Evolutionary conservation across 306 rosid species (phyloP), one percentile per base, ranked within the genome.

Genomic region (Prunus campanulata): DNA sequence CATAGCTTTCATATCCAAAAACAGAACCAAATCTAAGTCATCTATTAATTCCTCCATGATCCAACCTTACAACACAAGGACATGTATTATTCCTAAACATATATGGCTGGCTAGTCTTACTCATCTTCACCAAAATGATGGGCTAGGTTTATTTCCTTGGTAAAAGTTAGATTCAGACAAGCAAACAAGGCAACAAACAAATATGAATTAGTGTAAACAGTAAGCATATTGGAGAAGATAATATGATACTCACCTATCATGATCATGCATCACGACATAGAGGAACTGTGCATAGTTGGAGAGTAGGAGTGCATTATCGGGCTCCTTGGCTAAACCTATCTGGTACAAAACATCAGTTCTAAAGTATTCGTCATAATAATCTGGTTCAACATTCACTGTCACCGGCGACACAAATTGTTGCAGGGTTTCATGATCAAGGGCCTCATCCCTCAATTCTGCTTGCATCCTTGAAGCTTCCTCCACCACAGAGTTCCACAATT

Each of bases 231-330:
- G 19, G 42, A 46, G 47, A 29, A 70, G 61, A 52, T 48, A 20
- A 70, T 27, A 8, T 44, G 8, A 42, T 68, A 68, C 83, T 74
- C 59, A 91, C 97, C 90, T 69, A 32, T 90, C 86, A 77, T 61
- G 78, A 76, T 91, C 93, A 66, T 75, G 90, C 18, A 76, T 67
- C 6, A 93, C 96, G 39, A 90, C 87, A 84, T 81, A 84, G 73
- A 91, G 97, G 82, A 88, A 93, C 46, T 91, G 96, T 22, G 90
- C 98, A 82, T 86, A 91, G 83, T 93, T 93, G 35, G 96, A 82
- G 20, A 93, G 87, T 24, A 93, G 84, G 72, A 93, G 98, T 6
- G 94, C 87, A 84, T 81, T 86, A 24, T 84, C 9, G 12, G 94
- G 96, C 18, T 83, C 80, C 71, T 24, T 66, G 42, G 69, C 63